phyloP scores from a whole-genome alignment of 768 basidiomycete genomes.

The Termitomyces sp. region DNA sequence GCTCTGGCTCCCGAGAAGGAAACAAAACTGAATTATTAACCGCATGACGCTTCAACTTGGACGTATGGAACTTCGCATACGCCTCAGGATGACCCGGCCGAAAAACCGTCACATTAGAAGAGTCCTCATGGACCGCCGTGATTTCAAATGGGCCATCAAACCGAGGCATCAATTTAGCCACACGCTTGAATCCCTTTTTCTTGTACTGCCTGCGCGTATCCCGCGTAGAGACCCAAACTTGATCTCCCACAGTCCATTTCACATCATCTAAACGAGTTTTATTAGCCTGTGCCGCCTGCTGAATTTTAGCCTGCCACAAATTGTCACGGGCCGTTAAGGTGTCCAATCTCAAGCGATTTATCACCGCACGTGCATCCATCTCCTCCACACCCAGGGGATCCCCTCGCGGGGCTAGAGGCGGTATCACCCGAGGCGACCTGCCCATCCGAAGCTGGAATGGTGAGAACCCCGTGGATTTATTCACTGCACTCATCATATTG shows the following conservation, averaged over 20 bases:
- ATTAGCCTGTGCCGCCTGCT: conserved; percentile 18
- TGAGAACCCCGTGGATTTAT: too few relatives aligned
- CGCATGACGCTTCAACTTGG: not conserved
- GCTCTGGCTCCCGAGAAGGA: too few relatives aligned
- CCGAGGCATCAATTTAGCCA: conserved; percentile 10
- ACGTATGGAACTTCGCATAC: too few relatives aligned
- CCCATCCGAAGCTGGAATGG: too few relatives aligned
- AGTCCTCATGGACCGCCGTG: not conserved
- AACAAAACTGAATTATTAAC: too few relatives aligned
- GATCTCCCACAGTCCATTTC: conserved; percentile 10
- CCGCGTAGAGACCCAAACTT: conserved; percentile 23
- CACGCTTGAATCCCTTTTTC: not conserved
- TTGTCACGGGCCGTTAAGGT: not conserved
- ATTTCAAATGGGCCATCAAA: not conserved
- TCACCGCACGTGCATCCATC: too few relatives aligned
- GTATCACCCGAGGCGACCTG: too few relatives aligned
- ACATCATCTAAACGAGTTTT: not conserved
- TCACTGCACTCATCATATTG: too few relatives aligned
- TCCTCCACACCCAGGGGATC: too few relatives aligned
- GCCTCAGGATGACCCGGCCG: not conserved
- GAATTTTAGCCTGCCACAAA: conserved; percentile 16
- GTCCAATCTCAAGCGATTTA: not conserved
- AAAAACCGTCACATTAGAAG: not conserved
- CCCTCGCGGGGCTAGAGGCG: too few relatives aligned
- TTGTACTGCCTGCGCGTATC: conserved; percentile 20